Evolutionary conservation across 345 rosid species (phyloP), one percentile per base, ranked within the genome.

Genomic region (Salix viminalis): DNA sequence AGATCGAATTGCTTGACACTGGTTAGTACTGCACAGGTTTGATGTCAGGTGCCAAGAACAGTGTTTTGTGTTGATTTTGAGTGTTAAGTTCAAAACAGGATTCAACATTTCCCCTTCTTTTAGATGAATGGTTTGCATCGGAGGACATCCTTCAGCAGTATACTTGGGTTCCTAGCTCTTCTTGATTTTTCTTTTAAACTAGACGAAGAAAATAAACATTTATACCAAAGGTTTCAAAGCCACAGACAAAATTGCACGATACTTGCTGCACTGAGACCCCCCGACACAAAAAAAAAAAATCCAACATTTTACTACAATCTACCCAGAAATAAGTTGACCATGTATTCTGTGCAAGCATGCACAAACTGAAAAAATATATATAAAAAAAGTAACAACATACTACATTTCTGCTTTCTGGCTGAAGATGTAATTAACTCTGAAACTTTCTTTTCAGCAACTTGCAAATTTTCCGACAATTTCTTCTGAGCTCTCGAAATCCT

Each of bases 401-500:
- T 84, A 67, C 67, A 67, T 78, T 65, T 88, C 79, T 84, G 91
- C 85, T 89, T 90, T 77, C 94, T 87, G 18, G 80, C 83, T 1
- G 96, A 91, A 73, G 96, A 91, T 26, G 94, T 83, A 76, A 91
- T 90, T 67, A 91, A 72, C 78, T 87, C 93, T 1, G 85, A 46
- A 16, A 74, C 88, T 83, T 85, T 89, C 85, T 85, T 88, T 65
- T 82, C 86, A 8, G 81, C 79, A 67, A 75, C 80, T 81, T 86
- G 86, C 13, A 77, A 87, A 78, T 83, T 89, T 75, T 90, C 96
- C 58, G 86, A 67, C 52, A 34, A 76, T 77, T 81, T 86, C 85
- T 83, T 89, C 71, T 81, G 88, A 78, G 87, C 65, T 83, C 88
- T 88, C 56, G 88, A 80, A 77, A 83, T 80, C 79, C 82, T 85